These are phyloP conservation scores for Candida sojae DNA, from an alignment of 1,139 yeast species.

Conservation along the genomic window DNA sequence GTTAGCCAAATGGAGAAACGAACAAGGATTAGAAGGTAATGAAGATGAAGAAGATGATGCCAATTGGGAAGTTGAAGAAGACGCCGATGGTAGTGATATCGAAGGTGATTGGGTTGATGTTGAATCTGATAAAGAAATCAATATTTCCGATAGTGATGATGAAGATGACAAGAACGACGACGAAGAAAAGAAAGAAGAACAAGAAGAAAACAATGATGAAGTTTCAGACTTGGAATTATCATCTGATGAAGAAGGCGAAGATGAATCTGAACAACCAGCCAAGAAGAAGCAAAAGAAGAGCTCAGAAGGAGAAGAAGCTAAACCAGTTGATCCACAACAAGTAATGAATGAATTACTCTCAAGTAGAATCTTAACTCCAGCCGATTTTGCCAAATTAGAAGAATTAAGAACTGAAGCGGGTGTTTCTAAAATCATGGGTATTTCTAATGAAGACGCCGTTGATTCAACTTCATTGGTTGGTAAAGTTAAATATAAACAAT, in stretches of 20 bases:
- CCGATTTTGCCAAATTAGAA: slow-evolving; percentile 93
- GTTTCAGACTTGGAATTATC: slow-evolving; percentile 45
- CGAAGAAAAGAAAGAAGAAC: slow-evolving; percentile 38
- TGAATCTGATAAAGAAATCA: slow-evolving; percentile 61
- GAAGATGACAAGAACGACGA: slow-evolving; percentile 19
- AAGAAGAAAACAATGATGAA: slow-evolving; percentile 29
- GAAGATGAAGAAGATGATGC: slow-evolving; percentile 43
- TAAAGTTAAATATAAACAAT: slow-evolving; percentile 79
- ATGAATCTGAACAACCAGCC: slow-evolving; percentile 26
- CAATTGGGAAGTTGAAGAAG: slow-evolving; percentile 49
- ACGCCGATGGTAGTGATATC: slow-evolving; percentile 50
- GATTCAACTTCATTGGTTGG: slow-evolving; percentile 84
- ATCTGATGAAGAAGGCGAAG: slow-evolving; percentile 37
- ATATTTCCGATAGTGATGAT: slow-evolving; percentile 54
- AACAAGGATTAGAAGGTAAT: slow-evolving; percentile 53
- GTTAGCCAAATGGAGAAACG: slow-evolving; percentile 83
- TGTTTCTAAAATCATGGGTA: slow-evolving; percentile 70
- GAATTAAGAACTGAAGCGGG: slow-evolving; percentile 86
- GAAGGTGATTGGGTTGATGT: slow-evolving; percentile 66
- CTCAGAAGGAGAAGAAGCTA: slow-evolving; percentile 24
- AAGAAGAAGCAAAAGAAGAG: slow-evolving; percentile 24
- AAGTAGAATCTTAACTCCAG: slow-evolving; percentile 85
- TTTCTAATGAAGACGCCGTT: slow-evolving; percentile 75
- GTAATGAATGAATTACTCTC: slow-evolving; percentile 69
- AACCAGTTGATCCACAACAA: slow-evolving; percentile 28